Evolutionary conservation across 2,329 filamentous ascomycete species (phyloP), one percentile per base, ranked within the genome.

Genomic region (Xylaria hypoxylon): DNA sequence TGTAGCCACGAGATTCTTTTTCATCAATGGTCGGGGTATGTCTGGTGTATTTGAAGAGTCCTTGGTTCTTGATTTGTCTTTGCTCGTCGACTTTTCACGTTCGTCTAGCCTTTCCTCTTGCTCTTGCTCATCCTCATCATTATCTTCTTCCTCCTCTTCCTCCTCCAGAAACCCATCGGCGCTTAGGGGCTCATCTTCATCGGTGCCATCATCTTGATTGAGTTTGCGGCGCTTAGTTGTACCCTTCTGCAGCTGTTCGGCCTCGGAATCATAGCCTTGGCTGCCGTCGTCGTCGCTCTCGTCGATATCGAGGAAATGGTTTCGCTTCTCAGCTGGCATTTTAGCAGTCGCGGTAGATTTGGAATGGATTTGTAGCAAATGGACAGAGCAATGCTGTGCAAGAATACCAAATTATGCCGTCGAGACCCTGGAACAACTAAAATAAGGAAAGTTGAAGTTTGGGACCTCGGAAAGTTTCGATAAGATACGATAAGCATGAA

Each of bases 321-420:
- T 93, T 71, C 86, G 86, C 75, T 91, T 93, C 75, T 90, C 86
- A 45, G 87, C 82, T 1, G 89, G 79, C 91, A 94, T 93, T 53
- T 65, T 75, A 17, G 52, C 8, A 6, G 7, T 33, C 2, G 13
- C n/a, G 13, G 2, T 31, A 3, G 11, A 26, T 45, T 47, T 11
- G 28, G 17, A 2, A 17, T 24, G 19, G 2, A 31, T 40, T 1
- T 8, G 31, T n/a, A 8, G 40, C 19, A 8, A 17, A 38, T 19
- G 11, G 8, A 19, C 26, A 47, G 3, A 24, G 35, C 11, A 50
- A 48, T 17, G 28, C 17, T 42, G 22, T 53, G 10, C 3, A 24
- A 13, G 24, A 13, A 35, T 24, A 33, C 26, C 8, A 17, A 52
- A 24, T 35, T n/a, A 53, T 50, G 19, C 45, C 45, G 40, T 50